Evolutionary conservation across 257 asterid species (phyloP), one percentile per base, ranked within the genome.

Genomic region (Striga asiatica): DNA sequence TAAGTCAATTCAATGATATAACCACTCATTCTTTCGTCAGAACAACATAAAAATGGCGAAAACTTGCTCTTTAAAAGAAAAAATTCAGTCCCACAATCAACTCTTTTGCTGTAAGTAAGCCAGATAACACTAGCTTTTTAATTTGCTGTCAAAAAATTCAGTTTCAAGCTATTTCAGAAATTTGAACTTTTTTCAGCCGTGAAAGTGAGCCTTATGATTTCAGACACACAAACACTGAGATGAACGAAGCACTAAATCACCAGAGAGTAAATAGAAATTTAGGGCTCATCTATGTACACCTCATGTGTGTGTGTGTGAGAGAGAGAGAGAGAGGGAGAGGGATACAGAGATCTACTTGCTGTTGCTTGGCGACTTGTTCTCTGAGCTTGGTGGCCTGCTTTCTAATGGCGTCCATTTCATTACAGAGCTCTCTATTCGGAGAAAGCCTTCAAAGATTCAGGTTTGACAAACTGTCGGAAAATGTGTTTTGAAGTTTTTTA

Each of bases 331-430:
- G 42, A 27, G 45, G 4, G 16, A 0, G 42, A 35, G 42, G n/a
- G 66, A 38, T 52, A 31, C 35, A 24, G 61, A 62, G 9, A 58
- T 0, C 31, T 55, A 80, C 94, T 65, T 83, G 89, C 23, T 83
- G 94, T 52, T 80, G 94, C 61, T 66, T 76, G 58, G 89, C 89
- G 25, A 83, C 94, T 67, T 83, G 89, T 58, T 80, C 89, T 64
- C 89, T 78, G 74, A 83, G 89, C 82, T 68, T 78, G 19, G 84
- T 65, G 8, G 94, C 94, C 71, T 83, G 94, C 54, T 80, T 83
- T 69, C 82, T 76, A 43, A 83, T 76, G 60, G 94, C 84, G 54
- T 80, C 94, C 89, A 83, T 82, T 53, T 62, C 64, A 58, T 52
- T 27, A 51, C 57, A 43, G 32, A 35, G 58, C n/a, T n/a, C n/a